Evolutionary conservation across 2,329 filamentous ascomycete species (phyloP), one percentile per base, ranked within the genome.

Genomic region (Neonectria magnoliae): DNA sequence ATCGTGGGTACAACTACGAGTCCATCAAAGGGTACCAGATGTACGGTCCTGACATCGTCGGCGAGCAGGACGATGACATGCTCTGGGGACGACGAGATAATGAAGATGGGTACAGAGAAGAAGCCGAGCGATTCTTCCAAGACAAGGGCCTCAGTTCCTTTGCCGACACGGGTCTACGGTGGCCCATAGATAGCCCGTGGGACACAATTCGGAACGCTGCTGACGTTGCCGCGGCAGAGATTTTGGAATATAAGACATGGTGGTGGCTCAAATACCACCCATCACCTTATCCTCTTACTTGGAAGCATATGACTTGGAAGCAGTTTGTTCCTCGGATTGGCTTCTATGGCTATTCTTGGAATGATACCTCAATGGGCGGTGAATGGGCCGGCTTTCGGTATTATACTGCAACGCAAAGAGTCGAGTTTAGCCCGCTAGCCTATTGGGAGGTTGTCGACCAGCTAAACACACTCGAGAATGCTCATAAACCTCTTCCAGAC

Each of bases 301-400:
- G 25, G 25, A 25, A 25, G 25, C 25, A 25, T 25, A 25, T 25
- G 25, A 25, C 25, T 25, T 25, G 25, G 25, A 25, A 5, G 25
- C 25, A 25, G 25, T 25, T 25, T 25, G 25, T 25, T 25, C 25
- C 50, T 11, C 27, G 47, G 3, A 50, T 65, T 18, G 58, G 52
- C 48, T 22, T 53, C 27, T 31, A 33, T 18, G 63, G 54, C 10
- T 65, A 58, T 10, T 20, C 45, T 7, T n/a, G 14, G 5, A 55
- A n/a, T 7, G 20, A 18, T 14, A 29, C n/a, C 20, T 47, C 47
- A 1, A 10, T 27, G 2, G 58, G 16, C 22, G 58, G 58, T 14
- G 41, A 64, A 2, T 71, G 62, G 63, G 71, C 65, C 18, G 70
- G 69, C 1, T 72, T 71, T 36, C 69, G 66, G 10, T 70, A 68